Evolutionary conservation across 257 asterid genomes (phyloP).

Genomic region (Agastache rugosa): DNA sequence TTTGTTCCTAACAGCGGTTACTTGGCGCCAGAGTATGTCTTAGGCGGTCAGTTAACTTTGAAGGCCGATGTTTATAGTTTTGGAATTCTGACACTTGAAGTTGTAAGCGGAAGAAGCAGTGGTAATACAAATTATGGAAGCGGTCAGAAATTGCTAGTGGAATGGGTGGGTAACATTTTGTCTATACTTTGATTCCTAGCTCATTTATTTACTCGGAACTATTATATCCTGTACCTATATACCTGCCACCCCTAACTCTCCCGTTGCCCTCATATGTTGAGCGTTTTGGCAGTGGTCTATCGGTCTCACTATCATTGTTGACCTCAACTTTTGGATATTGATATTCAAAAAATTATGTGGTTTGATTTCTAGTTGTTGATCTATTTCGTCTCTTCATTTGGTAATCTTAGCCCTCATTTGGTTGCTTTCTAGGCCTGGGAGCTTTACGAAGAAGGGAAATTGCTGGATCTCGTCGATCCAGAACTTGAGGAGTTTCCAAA

Average conservation of each 20-base stretch:
- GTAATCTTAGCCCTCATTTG: neutral
- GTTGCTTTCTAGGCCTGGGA: conserved; percentile 74
- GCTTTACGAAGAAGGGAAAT: conserved; percentile 61
- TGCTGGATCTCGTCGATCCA: conserved; percentile 78
- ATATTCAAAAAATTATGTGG: neutral
- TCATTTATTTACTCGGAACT: neutral
- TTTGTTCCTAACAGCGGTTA: conserved; percentile 76
- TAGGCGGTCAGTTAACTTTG: conserved; percentile 90
- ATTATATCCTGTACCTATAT: too few relatives aligned
- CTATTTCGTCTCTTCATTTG: neutral
- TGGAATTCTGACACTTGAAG: conserved; percentile 82
- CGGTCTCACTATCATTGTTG: too few relatives aligned
- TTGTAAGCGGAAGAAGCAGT: conserved; percentile 79
- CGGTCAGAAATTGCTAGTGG: conserved; percentile 63
- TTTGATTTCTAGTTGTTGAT: neutral
- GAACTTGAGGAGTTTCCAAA: conserved; percentile 65
- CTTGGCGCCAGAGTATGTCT: conserved; percentile 94
- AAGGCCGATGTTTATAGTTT: conserved; percentile 93
- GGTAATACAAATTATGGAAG: conserved; percentile 60
- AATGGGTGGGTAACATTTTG: conserved; percentile 72
- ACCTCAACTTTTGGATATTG: neutral
- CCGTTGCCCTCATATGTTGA: neutral
- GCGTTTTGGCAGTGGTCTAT: too few relatives aligned
- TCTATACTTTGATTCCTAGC: neutral
- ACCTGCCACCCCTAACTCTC: too few relatives aligned